phyloP scores from a whole-genome alignment of 257 asterid genomes.

The Penstemon newberryi region DNA sequence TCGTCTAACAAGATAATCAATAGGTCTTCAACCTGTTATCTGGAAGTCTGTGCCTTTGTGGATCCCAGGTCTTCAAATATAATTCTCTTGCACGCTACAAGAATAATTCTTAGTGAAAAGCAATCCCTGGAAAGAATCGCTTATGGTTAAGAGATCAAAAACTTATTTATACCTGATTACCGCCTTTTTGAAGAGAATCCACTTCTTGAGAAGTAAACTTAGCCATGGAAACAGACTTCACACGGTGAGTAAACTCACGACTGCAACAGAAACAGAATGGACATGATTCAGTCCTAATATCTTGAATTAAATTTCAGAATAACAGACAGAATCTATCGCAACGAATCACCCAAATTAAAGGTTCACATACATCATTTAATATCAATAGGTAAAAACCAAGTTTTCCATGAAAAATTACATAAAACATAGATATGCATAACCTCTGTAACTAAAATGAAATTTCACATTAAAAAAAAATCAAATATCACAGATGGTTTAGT shows the following conservation, averaged over 20 bases:
- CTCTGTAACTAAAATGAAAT: neutral
- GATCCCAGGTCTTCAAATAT: constrained; percentile 76
- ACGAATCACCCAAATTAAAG: neutral
- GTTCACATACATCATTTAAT: neutral
- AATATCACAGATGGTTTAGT: neutral
- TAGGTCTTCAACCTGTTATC: constrained; percentile 60
- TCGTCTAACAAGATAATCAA: constrained; percentile 8
- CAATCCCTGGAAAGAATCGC: constrained; percentile 10
- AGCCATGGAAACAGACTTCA: constrained; percentile 96
- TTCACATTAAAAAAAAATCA: constrained; percentile 1
- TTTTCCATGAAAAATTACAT: constrained; percentile 3
- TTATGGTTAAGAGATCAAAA: constrained; percentile 7
- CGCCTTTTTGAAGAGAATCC: constrained; percentile 93
- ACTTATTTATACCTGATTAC: constrained; percentile 73
- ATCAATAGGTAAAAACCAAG: neutral
- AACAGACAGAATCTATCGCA: constrained; percentile 1
- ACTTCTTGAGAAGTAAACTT: constrained; percentile 90
- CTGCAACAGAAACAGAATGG: constrained; percentile 47
- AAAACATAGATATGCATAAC: constrained; percentile 11
- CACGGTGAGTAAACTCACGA: constrained; percentile 99
- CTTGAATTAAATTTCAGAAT: constrained; percentile 13
- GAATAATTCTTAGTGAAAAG: constrained; percentile 24
- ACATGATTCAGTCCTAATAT: constrained; percentile 18
- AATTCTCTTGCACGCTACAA: constrained; percentile 91
- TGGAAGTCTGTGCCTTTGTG: constrained; percentile 65